A percentile compares a stretch with the other conserved stretches of the same genome.
Evolutionary conservation across 305 asterid genomes (phyloP).

Genomic region (Solanum hybrid): DNA sequence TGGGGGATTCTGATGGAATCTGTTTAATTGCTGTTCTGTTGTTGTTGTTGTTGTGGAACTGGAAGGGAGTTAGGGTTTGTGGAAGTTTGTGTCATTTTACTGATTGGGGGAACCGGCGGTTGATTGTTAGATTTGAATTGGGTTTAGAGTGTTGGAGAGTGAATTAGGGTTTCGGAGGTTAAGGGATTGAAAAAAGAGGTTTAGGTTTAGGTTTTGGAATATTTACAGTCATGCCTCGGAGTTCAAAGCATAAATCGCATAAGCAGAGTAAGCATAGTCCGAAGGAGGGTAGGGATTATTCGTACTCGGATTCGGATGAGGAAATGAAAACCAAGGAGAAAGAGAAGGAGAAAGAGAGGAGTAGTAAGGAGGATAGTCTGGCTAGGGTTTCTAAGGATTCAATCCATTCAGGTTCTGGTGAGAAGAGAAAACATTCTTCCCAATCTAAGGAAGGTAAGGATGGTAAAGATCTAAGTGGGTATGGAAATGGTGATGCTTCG

Average conservation of each 20-base stretch:
- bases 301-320: slow-evolving; percentile 79
- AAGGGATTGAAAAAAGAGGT: slow-evolving; percentile 5
- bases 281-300: slow-evolving; percentile 50
- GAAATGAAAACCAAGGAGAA: slow-evolving; percentile 59
- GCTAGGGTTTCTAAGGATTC: slow-evolving; percentile 40
- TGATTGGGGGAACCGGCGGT: slow-evolving; percentile 12
- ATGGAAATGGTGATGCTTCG: slow-evolving; percentile 49
- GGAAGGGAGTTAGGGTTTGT: neutral
- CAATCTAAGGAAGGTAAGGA: slow-evolving; percentile 55
- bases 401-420: slow-evolving; percentile 61
- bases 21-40: neutral
- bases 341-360: slow-evolving; percentile 10
- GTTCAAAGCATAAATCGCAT: slow-evolving; percentile 88
- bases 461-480: slow-evolving; percentile 48
- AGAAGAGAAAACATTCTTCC: slow-evolving; percentile 69
- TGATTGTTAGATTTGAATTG: neutral
- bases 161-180: slow-evolving; percentile 13
- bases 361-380: slow-evolving; percentile 42
- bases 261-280: slow-evolving; percentile 82
- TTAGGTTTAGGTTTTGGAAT: neutral
- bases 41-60: neutral
- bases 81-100: slow-evolving; percentile 11
- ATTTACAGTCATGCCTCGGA: slow-evolving; percentile 59
- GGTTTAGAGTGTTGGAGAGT: neutral
- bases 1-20: neutral